These are phyloP conservation scores for Debaryomyces psychrophilus DNA, from an alignment of 1,139 yeast species.

Conservation along the genomic window DNA sequence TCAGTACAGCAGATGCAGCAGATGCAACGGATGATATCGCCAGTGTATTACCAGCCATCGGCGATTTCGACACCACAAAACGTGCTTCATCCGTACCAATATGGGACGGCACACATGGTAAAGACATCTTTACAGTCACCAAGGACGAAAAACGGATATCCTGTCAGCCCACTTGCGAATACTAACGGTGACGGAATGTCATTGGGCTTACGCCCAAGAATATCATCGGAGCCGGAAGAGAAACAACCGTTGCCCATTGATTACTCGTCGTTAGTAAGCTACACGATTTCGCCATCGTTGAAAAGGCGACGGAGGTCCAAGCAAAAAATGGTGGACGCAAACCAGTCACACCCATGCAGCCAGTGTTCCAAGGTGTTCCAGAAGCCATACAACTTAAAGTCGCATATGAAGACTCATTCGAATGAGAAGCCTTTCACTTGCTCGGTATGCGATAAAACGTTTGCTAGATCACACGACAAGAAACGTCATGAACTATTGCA, in stretches of 20 bases:
- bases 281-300: conserved; percentile 40
- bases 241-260: conserved; percentile 27
- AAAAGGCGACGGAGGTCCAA: conserved; percentile 35
- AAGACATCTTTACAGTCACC: conserved; percentile 2
- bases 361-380: conserved; percentile 54
- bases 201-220: neutral
- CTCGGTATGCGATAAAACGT: conserved; percentile 49
- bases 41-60: conserved; percentile 4
- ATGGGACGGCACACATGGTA: neutral
- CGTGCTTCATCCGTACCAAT: conserved; percentile 7
- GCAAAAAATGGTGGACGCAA: conserved; percentile 10
- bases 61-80: conserved; percentile 3
- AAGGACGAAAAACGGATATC: neutral
- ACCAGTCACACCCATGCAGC: conserved; percentile 41
- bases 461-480: conserved; percentile 61
- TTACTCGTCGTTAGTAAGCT: conserved; percentile 41
- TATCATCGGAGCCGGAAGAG: neutral
- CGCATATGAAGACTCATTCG: conserved; percentile 60
- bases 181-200: neutral
- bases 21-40: conserved; percentile 6
- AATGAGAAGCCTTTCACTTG: conserved; percentile 59
- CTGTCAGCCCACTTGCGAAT: conserved; percentile 4
- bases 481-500: conserved; percentile 60
- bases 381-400: conserved; percentile 57
- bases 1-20: neutral